These are phyloP conservation scores for Kitagawia praeruptora DNA, from an alignment of 129 eudicot species.

Conservation along the genomic window DNA sequence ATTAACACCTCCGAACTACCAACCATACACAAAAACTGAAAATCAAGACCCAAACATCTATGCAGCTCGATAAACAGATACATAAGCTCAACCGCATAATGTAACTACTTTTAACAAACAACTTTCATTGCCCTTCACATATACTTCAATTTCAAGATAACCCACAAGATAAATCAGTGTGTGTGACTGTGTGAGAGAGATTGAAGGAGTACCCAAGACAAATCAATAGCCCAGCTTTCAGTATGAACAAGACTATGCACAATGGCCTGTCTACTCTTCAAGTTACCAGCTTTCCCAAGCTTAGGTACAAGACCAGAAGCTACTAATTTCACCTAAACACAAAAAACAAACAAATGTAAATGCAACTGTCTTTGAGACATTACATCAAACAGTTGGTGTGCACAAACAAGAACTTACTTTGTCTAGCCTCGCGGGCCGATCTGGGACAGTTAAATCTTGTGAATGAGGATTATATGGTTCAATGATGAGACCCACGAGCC, in stretches of 20 bases:
- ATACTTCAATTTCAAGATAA: not conserved
- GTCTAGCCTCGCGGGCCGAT: slow-evolving; percentile 70
- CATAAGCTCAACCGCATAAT: not conserved
- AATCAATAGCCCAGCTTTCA: slow-evolving; percentile 98
- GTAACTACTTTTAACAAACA: not conserved
- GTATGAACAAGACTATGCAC: slow-evolving; percentile 92
- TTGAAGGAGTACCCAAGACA: slow-evolving; percentile 65
- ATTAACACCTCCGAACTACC: not conserved
- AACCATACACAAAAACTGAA: not conserved
- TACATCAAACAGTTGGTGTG: slow-evolving; percentile 45
- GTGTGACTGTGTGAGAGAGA: not conserved
- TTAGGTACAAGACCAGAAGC: slow-evolving; percentile 86
- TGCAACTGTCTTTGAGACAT: slow-evolving; percentile 22
- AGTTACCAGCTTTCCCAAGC: slow-evolving; percentile 93
- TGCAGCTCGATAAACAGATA: not conserved
- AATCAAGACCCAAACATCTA: not conserved
- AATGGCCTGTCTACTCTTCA: slow-evolving; percentile 84
- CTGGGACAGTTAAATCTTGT: slow-evolving; percentile 52
- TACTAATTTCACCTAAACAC: slow-evolving; percentile 71
- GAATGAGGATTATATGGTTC: slow-evolving; percentile 45
- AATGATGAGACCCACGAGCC: slow-evolving; percentile 56
- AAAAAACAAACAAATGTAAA: not conserved
- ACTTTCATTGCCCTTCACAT: not conserved
- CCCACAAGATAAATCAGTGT: not conserved
- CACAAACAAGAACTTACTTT: slow-evolving; percentile 18